phyloP scores from a whole-genome alignment of 768 basidiomycete genomes.

The Lentinula aciculospora region DNA sequence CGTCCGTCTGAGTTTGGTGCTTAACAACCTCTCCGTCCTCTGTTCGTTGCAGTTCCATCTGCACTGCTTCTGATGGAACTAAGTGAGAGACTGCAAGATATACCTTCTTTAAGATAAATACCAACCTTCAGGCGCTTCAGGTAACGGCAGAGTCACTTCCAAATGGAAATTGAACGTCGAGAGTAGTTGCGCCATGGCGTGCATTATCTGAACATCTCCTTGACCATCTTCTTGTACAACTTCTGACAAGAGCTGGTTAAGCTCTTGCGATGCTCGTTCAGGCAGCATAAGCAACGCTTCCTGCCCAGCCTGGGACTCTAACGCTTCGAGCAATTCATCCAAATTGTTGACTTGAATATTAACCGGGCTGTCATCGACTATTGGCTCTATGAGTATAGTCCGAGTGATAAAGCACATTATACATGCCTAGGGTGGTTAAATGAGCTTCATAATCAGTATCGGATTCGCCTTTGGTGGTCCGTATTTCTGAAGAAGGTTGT shows the following conservation, averaged over 20 bases:
- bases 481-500: background rate
- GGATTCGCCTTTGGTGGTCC: background rate
- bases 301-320: slow-evolving; percentile 1
- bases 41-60: background rate
- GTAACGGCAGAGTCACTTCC: background rate
- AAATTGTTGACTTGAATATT: background rate
- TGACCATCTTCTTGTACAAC: background rate
- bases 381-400: background rate
- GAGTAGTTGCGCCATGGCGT: background rate
- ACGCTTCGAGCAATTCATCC: background rate
- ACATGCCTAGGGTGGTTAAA: background rate
- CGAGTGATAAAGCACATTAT: background rate
- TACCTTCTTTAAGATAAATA: background rate
- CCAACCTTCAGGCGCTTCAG: background rate
- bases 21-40: background rate
- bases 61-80: background rate
- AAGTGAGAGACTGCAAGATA: background rate
- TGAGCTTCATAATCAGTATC: background rate
- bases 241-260: slow-evolving; percentile 1
- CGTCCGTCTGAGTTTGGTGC: background rate
- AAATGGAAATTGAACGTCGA: background rate
- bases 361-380: background rate
- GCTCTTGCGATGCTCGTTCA: background rate
- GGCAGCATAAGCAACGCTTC: background rate
- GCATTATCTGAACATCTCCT: background rate